Evolutionary conservation across 1,284 basidiomycete genomes (phyloP).

Genomic region (Austroboletus rostrupii): DNA sequence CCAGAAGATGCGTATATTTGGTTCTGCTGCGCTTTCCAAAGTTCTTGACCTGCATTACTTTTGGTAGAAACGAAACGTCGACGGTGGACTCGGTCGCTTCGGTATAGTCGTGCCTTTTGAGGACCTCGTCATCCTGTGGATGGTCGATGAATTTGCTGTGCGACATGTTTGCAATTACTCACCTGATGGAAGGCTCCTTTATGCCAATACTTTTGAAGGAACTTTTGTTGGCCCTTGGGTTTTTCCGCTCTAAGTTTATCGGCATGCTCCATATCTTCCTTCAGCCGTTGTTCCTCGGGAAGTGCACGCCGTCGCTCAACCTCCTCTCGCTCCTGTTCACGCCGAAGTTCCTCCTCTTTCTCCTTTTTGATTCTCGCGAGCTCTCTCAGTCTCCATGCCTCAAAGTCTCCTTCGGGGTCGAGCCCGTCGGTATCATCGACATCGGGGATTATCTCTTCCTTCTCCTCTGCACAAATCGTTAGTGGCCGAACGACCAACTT

Average conservation of each 20-base stretch:
- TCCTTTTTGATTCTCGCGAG: conserved; percentile 88
- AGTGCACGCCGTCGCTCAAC: conserved; percentile 86
- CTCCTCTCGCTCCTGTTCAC: conserved; percentile 85
- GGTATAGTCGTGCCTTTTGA: conserved; percentile 82
- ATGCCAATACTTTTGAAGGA: conserved; percentile 98
- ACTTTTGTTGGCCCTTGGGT: conserved; percentile 84
- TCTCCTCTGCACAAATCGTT: conserved; percentile 61
- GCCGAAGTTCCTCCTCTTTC: conserved; percentile 75
- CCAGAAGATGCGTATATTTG: conserved; percentile 93
- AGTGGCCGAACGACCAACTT: not conserved
- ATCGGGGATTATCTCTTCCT: conserved; percentile 77
- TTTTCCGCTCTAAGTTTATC: conserved; percentile 78
- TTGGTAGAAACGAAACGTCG: conserved; percentile 83
- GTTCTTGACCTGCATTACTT: conserved; percentile 96
- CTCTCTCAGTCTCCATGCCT: conserved; percentile 93
- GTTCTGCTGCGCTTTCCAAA: conserved; percentile 91
- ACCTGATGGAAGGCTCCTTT: conserved; percentile 98
- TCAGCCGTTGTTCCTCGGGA: conserved; percentile 87
- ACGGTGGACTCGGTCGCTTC: conserved; percentile 84
- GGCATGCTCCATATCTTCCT: conserved; percentile 87
- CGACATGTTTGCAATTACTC: conserved; percentile 16
- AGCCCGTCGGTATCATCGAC: conserved; percentile 94
- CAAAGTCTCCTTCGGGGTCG: conserved; percentile 89
- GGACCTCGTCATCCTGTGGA: conserved; percentile 80
- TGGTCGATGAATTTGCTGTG: conserved; percentile 11